Percentiles rank a stretch among this genome's conserved stretches.
These are phyloP conservation scores for Hypsizygus marmoreus DNA, from an alignment of 768 basidiomycete genomes.

Conservation along the genomic window DNA sequence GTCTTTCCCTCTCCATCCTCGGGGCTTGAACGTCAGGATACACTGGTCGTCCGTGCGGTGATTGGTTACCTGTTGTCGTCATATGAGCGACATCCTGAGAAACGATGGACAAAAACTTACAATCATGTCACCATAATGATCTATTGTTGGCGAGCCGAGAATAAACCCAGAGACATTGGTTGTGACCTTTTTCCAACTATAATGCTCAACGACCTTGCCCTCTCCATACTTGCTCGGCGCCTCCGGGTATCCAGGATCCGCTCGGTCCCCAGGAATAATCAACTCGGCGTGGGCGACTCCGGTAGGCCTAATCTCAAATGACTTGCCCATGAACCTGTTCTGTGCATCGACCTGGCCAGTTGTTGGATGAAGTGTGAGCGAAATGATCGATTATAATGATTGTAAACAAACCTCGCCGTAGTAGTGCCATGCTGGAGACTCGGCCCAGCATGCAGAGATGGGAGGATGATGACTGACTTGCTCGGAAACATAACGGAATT, in stretches of 20 bases:
- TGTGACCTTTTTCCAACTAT: constrained; percentile 94
- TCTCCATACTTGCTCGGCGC: constrained; percentile 40
- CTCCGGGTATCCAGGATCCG: constrained; percentile 61
- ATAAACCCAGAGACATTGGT: constrained; percentile 93
- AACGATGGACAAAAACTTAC: too few species aligned
- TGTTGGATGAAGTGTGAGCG: neutral
- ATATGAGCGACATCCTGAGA: too few species aligned
- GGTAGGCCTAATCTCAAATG: constrained; percentile 94
- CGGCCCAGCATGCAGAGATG: constrained; percentile 94
- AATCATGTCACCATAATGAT: constrained; percentile 94
- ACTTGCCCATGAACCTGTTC: constrained; percentile 95
- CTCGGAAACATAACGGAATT: constrained; percentile 92
- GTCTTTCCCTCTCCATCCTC: constrained; percentile 91
- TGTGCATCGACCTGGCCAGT: constrained; percentile 90
- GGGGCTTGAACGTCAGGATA: constrained; percentile 91
- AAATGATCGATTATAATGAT: neutral
- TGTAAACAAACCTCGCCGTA: constrained; percentile 73
- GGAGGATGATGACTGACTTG: constrained; percentile 98
- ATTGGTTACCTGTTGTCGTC: constrained; percentile 88
- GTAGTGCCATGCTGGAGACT: constrained; percentile 88
- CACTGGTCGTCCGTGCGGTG: constrained; percentile 90
- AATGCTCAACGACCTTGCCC: constrained; percentile 82
- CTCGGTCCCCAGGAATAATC: constrained; percentile 63
- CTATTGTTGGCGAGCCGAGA: constrained; percentile 83
- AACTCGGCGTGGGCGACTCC: constrained; percentile 92